phyloP scores from a whole-genome alignment of 331 rosid species.

The Saraca asoca region DNA sequence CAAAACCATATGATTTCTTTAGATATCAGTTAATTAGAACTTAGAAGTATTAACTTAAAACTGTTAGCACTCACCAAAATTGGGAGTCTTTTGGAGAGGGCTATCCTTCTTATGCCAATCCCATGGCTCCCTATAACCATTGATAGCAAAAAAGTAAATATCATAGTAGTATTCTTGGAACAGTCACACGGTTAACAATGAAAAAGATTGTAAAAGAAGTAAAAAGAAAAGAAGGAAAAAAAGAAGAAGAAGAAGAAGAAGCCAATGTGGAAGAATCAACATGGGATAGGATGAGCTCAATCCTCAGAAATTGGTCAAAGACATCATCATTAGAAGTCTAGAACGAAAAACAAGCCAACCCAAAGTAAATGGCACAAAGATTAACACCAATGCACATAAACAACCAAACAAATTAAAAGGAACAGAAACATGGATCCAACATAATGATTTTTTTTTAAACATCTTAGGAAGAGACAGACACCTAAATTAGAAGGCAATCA shows the following conservation, averaged over 20 bases:
- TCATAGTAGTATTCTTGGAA: slow-evolving; percentile 11
- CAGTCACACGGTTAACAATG: slow-evolving; percentile 20
- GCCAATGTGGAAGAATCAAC: slow-evolving; percentile 32
- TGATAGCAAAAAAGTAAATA: slow-evolving; percentile 25
- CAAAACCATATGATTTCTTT: slow-evolving; percentile 28
- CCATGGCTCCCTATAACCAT: slow-evolving; percentile 56
- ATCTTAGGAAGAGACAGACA: background rate
- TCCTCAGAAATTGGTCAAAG: slow-evolving; percentile 22
- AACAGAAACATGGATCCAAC: slow-evolving; percentile 36
- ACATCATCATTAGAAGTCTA: slow-evolving; percentile 11
- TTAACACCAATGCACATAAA: slow-evolving; percentile 11
- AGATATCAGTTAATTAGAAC: slow-evolving; percentile 17
- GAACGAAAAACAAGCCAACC: slow-evolving; percentile 12
- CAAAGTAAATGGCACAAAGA: background rate
- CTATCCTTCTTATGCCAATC: slow-evolving; percentile 55
- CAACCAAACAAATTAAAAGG: slow-evolving; percentile 10
- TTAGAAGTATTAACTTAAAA: background rate
- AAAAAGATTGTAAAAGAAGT: too few species aligned
- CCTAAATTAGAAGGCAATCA: slow-evolving; percentile 24
- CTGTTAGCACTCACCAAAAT: slow-evolving; percentile 48
- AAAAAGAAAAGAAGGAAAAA: background rate
- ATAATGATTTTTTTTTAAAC: background rate
- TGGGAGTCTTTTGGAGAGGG: slow-evolving; percentile 49
- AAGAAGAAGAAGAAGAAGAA: slow-evolving; percentile 19
- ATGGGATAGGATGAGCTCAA: slow-evolving; percentile 17